Percentiles rank a stretch among this genome's conserved stretches.
Evolutionary conservation across 345 rosid species (phyloP).

Genomic region (Erysimum cheiranthoides): DNA sequence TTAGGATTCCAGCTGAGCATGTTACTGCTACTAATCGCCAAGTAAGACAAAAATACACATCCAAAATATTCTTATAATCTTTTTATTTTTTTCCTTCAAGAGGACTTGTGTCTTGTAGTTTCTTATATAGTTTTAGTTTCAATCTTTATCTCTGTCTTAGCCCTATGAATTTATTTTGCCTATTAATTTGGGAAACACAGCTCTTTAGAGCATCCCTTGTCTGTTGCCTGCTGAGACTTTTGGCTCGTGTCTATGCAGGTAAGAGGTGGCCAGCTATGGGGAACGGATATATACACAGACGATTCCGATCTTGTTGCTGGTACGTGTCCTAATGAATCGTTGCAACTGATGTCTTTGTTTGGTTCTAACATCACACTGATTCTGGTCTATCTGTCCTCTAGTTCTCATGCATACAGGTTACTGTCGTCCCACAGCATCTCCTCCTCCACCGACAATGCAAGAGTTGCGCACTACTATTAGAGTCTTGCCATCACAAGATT

Average conservation of each 20-base stretch:
- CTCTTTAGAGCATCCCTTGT: constrained; percentile 25
- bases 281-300: constrained; percentile 93
- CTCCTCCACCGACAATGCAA: constrained; percentile 95
- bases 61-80: background rate
- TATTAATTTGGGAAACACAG: background rate
- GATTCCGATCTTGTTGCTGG: constrained; percentile 99
- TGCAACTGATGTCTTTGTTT: constrained; percentile 24
- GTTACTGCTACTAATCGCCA: constrained; percentile 99
- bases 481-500: constrained; percentile 88
- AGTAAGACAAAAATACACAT: constrained; percentile 57
- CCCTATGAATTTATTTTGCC: background rate
- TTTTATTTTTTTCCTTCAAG: constrained; percentile 2
- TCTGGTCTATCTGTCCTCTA: constrained; percentile 49
- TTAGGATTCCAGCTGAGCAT: constrained; percentile 95
- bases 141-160: constrained; percentile 1
- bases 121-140: constrained; percentile 1
- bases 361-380: constrained; percentile 36
- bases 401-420: constrained; percentile 99
- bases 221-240: constrained; percentile 15
- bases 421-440: constrained; percentile 95
- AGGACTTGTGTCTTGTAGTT: constrained; percentile 18
- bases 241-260: constrained; percentile 60
- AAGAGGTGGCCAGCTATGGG: constrained; percentile 98
- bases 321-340: constrained; percentile 42
- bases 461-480: constrained; percentile 87